Base-by-base conservation (phyloP, 768 basidiomycete species). In the Nevesoporus exiguus region DNA sequence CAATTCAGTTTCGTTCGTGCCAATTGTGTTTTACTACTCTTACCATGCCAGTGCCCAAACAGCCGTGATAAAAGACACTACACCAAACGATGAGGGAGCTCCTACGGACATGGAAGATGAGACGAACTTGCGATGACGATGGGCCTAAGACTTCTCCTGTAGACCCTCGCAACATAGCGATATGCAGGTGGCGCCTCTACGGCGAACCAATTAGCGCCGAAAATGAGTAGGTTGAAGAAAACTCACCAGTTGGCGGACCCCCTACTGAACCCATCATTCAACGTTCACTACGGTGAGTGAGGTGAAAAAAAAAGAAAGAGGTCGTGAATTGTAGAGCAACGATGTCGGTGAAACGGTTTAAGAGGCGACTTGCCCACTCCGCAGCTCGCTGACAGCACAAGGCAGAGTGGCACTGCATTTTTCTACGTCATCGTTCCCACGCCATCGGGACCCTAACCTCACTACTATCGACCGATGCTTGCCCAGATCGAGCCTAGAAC, bases 1-100 rank as follows among this genome's bases (percentile, higher is more conserved):
- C 7, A 2, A 3, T 19, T 54, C 7, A 57, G 49, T 7, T 24
- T 15, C 9, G 22, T 19, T 14, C 34, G 14, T n/a, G 34, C 2
- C 10, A 6, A 2, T 13, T 13, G n/a, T 4, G 15, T 3, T 10
- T 2, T 11, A 25, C 13, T 2, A 42, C 17, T 77, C 88, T 70
- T 66, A 90, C 88, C 79, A 80, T 55, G 81, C 69, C 9, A 90
- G 69, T 22, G 79, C 62, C 84, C 86, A 90, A 15, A 89, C 51
- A 7, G 77, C 80, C 22, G 73, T 74, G 22, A 85, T 30, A 41
- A 78, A 55, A 2, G 78, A 73, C 46, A 68, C 77, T 77, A 29
- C 9, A 29, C 2, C 19, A 13, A 8, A 40, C 14, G 31, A 24
- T 53, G 27, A 60, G 49, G 13, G 51, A 31, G 24, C 43, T 22